These are phyloP conservation scores for Pyrenopolyporus hunteri DNA, from an alignment of 495 filamentous ascomycete genomes.

Conservation along the genomic window DNA sequence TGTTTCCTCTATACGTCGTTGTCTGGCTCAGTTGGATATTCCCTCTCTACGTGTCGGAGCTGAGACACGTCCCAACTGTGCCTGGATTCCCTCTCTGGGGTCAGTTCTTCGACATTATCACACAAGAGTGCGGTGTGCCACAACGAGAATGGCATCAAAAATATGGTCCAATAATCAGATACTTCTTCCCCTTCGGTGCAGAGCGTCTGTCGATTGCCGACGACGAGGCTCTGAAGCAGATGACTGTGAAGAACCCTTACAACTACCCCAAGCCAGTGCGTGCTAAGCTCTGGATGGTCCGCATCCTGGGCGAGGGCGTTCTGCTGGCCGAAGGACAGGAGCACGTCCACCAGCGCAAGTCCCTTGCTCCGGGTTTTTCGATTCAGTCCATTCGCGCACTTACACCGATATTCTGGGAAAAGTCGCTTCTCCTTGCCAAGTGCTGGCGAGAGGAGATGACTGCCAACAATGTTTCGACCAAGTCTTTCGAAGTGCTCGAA, in stretches of 20 bases:
- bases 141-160: slow-evolving; percentile 51
- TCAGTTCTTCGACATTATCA: slow-evolving; percentile 49
- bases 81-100: slow-evolving; percentile 53
- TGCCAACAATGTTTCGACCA: slow-evolving; percentile 31
- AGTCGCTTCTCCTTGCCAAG: slow-evolving; percentile 51
- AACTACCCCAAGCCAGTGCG: slow-evolving; percentile 59
- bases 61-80: slow-evolving; percentile 51
- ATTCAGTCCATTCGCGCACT: slow-evolving; percentile 52
- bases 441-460: slow-evolving; percentile 50
- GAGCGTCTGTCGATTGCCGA: slow-evolving; percentile 54
- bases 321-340: slow-evolving; percentile 55
- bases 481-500: slow-evolving; percentile 52
- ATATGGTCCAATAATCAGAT: slow-evolving; percentile 51
- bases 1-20: slow-evolving; percentile 33
- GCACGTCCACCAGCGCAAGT: slow-evolving; percentile 54
- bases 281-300: slow-evolving; percentile 57
- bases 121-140: slow-evolving; percentile 47
- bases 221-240: slow-evolving; percentile 53
- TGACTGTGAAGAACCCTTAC: slow-evolving; percentile 59
- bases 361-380: slow-evolving; percentile 54
- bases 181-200: slow-evolving; percentile 53
- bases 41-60: slow-evolving; percentile 50
- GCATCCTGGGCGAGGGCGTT: slow-evolving; percentile 55
- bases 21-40: slow-evolving; percentile 49
- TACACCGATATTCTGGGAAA: slow-evolving; percentile 58